These are phyloP conservation scores for Toxoplasma gondii DNA, from an alignment of 169 alveolate species.

Conservation along the genomic window DNA sequence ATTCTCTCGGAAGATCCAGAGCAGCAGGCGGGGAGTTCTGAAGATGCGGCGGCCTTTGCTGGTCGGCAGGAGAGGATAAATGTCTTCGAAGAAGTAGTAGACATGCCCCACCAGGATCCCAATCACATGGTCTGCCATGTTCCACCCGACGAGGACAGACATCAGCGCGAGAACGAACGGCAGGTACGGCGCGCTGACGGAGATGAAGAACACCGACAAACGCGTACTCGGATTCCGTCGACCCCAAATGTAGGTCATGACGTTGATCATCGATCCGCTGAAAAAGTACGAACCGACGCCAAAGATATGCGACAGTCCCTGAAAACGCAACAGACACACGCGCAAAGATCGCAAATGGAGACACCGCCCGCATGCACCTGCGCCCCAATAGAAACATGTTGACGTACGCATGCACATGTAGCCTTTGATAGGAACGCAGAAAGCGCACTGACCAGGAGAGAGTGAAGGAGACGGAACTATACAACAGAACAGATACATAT, in stretches of 20 bases:
- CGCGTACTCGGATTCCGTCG: constrained; percentile 88
- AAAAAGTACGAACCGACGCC: constrained; percentile 85
- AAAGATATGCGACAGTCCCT: constrained; percentile 74
- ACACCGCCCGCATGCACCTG: neutral
- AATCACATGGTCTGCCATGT: constrained; percentile 84
- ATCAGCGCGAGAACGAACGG: constrained; percentile 88
- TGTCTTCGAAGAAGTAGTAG: constrained; percentile 90
- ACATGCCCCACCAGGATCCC: constrained; percentile 92
- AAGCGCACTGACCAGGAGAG: neutral
- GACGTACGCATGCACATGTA: neutral
- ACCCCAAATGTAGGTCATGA: constrained; percentile 93
- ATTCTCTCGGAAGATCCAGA: constrained; percentile 60
- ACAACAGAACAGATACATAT: too few species aligned
- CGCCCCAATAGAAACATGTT: neutral
- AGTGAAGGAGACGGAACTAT: too few species aligned
- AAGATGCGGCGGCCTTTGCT: constrained; percentile 85
- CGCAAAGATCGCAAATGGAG: neutral
- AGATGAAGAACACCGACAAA: constrained; percentile 84
- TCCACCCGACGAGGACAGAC: constrained; percentile 86
- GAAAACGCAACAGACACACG: constrained; percentile 60
- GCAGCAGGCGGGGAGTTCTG: constrained; percentile 84
- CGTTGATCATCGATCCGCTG: constrained; percentile 91
- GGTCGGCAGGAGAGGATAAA: constrained; percentile 91
- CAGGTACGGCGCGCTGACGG: constrained; percentile 91
- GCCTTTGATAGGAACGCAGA: neutral